Evolutionary conservation across 306 rosid genomes (phyloP), one percentile per base, ranked within the genome.

Genomic region (Potentilla sterilis): DNA sequence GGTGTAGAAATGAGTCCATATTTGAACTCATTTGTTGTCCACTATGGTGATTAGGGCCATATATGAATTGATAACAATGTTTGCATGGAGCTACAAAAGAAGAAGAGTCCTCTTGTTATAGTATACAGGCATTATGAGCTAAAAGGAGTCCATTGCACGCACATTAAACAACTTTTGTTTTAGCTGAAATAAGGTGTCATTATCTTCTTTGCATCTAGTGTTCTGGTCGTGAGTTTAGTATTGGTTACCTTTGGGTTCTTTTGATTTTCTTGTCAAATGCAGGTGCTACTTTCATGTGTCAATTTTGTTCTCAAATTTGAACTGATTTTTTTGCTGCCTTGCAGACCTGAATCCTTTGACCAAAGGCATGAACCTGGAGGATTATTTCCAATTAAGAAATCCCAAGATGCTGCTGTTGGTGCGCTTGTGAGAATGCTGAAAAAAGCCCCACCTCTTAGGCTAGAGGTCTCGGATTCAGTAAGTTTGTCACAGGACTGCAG

Each of bases 351-450:
- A 59, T 85, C 91, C 54, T 72, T 86, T 3, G 96, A 86, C 83
- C 92, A 72, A 14, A 72, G 41, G 44, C 77, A 82, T 73, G 92
- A 85, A 75, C 77, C 84, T 24, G 93, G 93, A 51, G 93, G 91
- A 77, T 77, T 78, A 57, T 83, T 85, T 78, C 90, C 91, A 6
- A 66, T 78, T 21, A 86, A 85, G 54, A 91, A 87, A 80, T 91
- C 98, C 24, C 92, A 87, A 44, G 88, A 88, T 34, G 96, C 98
- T 65, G 93, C 93, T 71, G 91, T 94, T 63, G 98, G 97, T 57
- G 90, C 42, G 0, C 92, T 94, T 64, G 97, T 91, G n/a, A 72
- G 24, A 9, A 86, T 92, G 96, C 78, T 94, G 52, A 87, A 77
- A 54, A 91, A 90, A 68, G 97, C 98, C 22, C 89, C 86, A 67